These are phyloP conservation scores for Raphanus raphanistrum DNA, from an alignment of 345 rosid species.

Conservation along the genomic window DNA sequence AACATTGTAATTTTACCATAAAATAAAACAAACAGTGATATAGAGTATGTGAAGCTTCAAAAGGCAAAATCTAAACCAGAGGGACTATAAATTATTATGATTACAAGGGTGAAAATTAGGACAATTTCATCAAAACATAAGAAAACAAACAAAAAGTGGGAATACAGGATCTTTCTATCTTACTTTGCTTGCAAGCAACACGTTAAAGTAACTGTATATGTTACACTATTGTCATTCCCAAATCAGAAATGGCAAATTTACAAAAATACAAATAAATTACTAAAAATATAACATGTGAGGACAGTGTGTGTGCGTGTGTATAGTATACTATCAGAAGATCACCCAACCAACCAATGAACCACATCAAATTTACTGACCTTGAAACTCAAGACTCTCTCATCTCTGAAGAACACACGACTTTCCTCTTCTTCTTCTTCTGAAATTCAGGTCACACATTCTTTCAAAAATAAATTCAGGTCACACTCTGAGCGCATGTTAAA, in stretches of 20 bases:
- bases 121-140: too few species aligned
- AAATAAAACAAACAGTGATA: neutral
- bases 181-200: constrained; percentile 38
- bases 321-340: constrained; percentile 22
- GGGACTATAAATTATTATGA: constrained; percentile 15
- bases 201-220: constrained; percentile 38
- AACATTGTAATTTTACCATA: too few species aligned
- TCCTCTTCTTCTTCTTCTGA: constrained; percentile 17
- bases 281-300: constrained; percentile 41
- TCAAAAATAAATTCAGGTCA: too few species aligned
- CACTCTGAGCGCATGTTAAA: constrained; percentile 5
- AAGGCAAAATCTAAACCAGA: neutral
- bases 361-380: constrained; percentile 17
- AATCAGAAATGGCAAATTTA: constrained; percentile 40
- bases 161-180: neutral
- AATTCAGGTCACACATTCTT: neutral
- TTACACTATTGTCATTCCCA: constrained; percentile 53
- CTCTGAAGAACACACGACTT: constrained; percentile 1
- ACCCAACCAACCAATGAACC: constrained; percentile 14
- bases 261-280: constrained; percentile 40
- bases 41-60: neutral
- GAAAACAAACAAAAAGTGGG: too few species aligned
- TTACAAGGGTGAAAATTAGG: too few species aligned
- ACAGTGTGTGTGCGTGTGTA: constrained; percentile 34
- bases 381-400: constrained; percentile 17